Conservation (phyloP, 2,329 filamentous ascomycete genomes). For the Nothophaeocryptopus gaeumannii region DNA sequence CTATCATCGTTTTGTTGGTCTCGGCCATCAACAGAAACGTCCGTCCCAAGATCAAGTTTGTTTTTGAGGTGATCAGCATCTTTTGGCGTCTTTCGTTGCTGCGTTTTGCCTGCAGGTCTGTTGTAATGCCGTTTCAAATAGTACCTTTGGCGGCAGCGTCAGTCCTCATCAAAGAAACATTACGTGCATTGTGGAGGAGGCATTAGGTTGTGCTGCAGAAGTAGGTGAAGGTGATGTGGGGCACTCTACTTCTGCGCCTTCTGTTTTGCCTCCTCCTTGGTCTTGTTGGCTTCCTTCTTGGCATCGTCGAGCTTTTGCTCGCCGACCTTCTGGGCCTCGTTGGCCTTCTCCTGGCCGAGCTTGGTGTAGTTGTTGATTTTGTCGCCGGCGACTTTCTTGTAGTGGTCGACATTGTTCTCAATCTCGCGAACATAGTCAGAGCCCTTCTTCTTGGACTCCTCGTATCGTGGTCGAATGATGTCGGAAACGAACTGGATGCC, state of each 20-base stretch:
- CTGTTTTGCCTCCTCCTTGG: constrained; percentile 27
- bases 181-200: too few relatives aligned
- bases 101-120: too few relatives aligned
- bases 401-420: constrained; percentile 29
- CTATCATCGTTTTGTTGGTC: too few relatives aligned
- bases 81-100: too few relatives aligned
- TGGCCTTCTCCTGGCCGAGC: constrained; percentile 29
- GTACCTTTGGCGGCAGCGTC: too few relatives aligned
- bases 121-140: too few relatives aligned
- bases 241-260: constrained; percentile 26
- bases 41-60: too few relatives aligned
- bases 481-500: constrained; percentile 33
- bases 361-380: constrained; percentile 27
- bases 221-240: neutral
- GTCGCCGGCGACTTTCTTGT: constrained; percentile 27
- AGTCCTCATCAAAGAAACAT: too few relatives aligned
- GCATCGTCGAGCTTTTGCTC: constrained; percentile 29
- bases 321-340: constrained; percentile 28
- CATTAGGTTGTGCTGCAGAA: too few relatives aligned
- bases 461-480: constrained; percentile 34
- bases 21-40: too few relatives aligned
- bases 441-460: constrained; percentile 36
- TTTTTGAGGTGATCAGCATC: too few relatives aligned
- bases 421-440: constrained; percentile 28
- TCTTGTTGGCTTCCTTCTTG: constrained; percentile 29